Conservation (phyloP, 1,284 basidiomycete species). For the Neonothopanus nambi region DNA sequence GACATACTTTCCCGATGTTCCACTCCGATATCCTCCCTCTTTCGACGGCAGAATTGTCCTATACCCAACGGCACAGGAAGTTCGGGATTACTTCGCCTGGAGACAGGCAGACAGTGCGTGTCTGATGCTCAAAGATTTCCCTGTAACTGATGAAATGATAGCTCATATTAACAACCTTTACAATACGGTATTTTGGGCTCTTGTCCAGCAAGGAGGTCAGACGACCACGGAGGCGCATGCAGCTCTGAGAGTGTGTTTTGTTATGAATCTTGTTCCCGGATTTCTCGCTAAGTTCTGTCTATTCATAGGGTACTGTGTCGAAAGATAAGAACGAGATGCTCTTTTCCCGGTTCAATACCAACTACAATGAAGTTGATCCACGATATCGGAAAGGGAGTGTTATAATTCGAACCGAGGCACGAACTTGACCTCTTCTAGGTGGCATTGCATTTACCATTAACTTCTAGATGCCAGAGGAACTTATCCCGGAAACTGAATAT, state of each 20-base stretch:
- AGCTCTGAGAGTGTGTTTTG: conserved; percentile 56
- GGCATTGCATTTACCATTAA: conserved; percentile 1
- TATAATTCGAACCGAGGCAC: conserved; percentile 64
- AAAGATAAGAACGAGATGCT: conserved; percentile 92
- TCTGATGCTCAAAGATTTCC: conserved; percentile 7
- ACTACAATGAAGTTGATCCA: conserved; percentile 80
- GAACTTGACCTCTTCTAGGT: conserved; percentile 5
- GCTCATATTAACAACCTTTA: conserved; percentile 99
- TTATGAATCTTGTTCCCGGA: background rate
- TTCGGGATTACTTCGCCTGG: conserved; percentile 95
- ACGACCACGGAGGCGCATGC: conserved; percentile 83
- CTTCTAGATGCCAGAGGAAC: conserved; percentile 10
- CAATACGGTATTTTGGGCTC: conserved; percentile 95
- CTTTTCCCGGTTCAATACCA: conserved; percentile 80
- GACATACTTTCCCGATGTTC: conserved; percentile 71
- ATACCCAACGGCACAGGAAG: conserved; percentile 74
- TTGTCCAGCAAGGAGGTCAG: conserved; percentile 79
- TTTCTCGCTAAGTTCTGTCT: background rate
- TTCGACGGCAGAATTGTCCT: conserved; percentile 91
- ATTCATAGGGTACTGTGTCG: conserved; percentile 79
- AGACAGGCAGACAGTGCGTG: conserved; percentile 90
- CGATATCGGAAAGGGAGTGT: conserved; percentile 88
- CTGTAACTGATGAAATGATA: conserved; percentile 34
- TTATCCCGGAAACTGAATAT: background rate
- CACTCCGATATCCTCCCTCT: conserved; percentile 80